Base-by-base conservation (phyloP, 495 filamentous ascomycete species). In the Barbatosphaeria neglecta region DNA sequence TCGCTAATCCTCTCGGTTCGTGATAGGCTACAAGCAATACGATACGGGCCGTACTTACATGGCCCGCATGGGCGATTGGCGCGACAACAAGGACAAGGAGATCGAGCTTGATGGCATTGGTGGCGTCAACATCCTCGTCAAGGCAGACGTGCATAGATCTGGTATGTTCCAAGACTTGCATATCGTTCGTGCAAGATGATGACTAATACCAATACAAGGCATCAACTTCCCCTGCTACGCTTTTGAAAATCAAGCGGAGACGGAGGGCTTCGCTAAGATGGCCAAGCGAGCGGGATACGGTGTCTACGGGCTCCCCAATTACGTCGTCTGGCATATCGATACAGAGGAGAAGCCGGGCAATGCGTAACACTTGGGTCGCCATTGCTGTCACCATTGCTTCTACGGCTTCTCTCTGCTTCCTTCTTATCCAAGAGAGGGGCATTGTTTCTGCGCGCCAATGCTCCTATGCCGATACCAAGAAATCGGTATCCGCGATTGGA, bases 241-340 rank as follows among this genome's bases (percentile, higher is more conserved):
- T 15, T 98, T 98, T 64, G 93, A 98, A 67, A 97, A 98, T 65
- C 92, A 98, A 69, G 92, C 92, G 50, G 92, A 98, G 66, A 98
- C 92, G 5, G 92, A 98, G 64, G 92, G 92, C 4, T 98, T 98
- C 58, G 92, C 92, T 38, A 90, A 87, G 62, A 98, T 98, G 92
- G 92, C 92, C 49, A 97, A 96, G 73, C 77, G 90, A 51, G 92
- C 92, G 28, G 90, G 90, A 37, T 97, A 96, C 65, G 74, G 87
- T 57, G 92, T 98, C 28, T 74, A 83, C 47, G 92, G 92, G 27
- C 73, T 98, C 43, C 93, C 92, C 47, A 98, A 98, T 66, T 98
- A 98, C 62, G 80, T 98, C 39, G 89, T 98, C 40, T 98, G 92
- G 92, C 92, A 98, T 63, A 87, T 96, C 53, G 92, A 98, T 62